Evolutionary conservation across 495 filamentous ascomycete species (phyloP).

Genomic region (Neurospora sp.): DNA sequence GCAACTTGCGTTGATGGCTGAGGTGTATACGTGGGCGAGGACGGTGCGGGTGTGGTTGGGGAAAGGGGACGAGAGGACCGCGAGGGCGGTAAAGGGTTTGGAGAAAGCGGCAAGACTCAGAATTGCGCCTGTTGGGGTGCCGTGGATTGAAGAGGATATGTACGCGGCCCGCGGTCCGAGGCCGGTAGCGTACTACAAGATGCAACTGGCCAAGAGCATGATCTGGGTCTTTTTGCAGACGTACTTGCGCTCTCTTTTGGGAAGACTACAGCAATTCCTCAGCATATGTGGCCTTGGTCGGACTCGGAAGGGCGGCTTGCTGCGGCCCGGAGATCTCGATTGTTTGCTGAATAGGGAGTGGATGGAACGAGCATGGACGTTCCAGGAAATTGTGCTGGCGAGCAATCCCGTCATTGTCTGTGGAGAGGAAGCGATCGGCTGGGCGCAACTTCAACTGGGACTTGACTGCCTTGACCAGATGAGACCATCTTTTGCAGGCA

Average conservation of each 20-base stretch:
- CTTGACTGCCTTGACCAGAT: not conserved
- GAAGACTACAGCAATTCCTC: not conserved
- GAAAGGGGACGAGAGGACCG: not conserved
- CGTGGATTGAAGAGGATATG: not conserved
- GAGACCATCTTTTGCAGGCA: not conserved
- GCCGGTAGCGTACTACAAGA: not conserved
- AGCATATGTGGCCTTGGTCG: not conserved
- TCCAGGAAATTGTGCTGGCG: conserved; percentile 1
- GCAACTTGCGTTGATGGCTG: not conserved
- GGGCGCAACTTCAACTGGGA: not conserved
- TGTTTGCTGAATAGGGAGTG: not conserved
- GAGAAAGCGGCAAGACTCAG: not conserved
- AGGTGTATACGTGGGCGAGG: not conserved
- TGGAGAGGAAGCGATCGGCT: not conserved
- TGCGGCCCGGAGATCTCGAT: not conserved
- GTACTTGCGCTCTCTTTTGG: not conserved
- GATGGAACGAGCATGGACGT: not conserved
- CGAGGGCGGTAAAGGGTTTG: not conserved
- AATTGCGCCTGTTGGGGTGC: not conserved
- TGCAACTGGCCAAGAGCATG: not conserved
- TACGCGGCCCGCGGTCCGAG: not conserved
- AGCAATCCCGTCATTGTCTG: not conserved
- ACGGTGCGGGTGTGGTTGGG: not conserved
- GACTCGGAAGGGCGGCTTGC: not conserved
- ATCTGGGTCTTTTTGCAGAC: not conserved